Evolutionary conservation across 2,329 filamentous ascomycete species (phyloP).

Genomic region (Beauveria medogensis): DNA sequence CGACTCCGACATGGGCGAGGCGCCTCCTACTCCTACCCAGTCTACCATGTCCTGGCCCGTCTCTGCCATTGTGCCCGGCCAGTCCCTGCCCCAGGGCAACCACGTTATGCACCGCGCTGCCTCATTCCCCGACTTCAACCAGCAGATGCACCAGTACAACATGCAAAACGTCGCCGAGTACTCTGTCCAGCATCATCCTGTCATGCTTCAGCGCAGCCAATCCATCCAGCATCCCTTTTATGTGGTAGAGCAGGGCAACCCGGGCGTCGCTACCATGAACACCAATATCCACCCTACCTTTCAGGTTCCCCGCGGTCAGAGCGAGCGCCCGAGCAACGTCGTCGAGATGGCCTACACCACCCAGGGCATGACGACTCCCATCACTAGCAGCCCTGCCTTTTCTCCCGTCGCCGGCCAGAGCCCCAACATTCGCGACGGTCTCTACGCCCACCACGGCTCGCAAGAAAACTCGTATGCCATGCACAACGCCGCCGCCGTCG

Average conservation of each 20-base stretch:
- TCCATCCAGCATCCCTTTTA: constrained; percentile 44
- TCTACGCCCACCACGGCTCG: constrained; percentile 49
- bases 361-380: constrained; percentile 38
- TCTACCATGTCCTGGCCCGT: constrained; percentile 44
- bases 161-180: constrained; percentile 34
- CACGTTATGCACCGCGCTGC: constrained; percentile 42
- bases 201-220: constrained; percentile 39
- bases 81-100: constrained; percentile 26
- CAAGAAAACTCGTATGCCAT: constrained; percentile 41
- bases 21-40: constrained; percentile 49
- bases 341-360: constrained; percentile 45
- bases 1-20: constrained; percentile 50
- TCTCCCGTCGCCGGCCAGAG: constrained; percentile 48
- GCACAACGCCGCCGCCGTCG: constrained; percentile 39
- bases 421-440: constrained; percentile 43
- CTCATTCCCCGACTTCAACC: constrained; percentile 48
- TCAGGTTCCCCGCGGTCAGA: constrained; percentile 42
- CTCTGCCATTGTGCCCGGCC: constrained; percentile 30
- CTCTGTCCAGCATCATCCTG: constrained; percentile 25
- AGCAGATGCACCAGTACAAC: constrained; percentile 37
- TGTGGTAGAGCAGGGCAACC: constrained; percentile 53
- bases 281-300: constrained; percentile 43
- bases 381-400: constrained; percentile 53
- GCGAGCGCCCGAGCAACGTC: constrained; percentile 30
- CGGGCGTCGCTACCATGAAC: constrained; percentile 54